Evolutionary conservation across 192 early-diverging fungal species (phyloP), one percentile per base, ranked within the genome.

Genomic region (Backusella tuberculispora): DNA sequence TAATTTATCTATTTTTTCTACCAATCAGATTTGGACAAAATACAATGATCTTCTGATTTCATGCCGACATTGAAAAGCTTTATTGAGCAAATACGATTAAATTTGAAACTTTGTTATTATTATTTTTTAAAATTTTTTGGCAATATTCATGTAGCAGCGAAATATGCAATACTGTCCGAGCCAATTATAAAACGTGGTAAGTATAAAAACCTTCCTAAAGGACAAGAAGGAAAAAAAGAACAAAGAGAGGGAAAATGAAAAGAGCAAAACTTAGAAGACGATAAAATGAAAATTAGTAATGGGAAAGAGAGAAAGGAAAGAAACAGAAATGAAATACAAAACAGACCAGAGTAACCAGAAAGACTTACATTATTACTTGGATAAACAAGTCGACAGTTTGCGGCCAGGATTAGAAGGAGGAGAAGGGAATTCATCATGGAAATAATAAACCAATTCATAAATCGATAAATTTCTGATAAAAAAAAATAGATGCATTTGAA

Each of bases 171-270:
- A 83, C 47, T 82, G 79, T 4, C 72, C 75, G 47, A 76, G 72
- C 19, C 82, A 85, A 10, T 74, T 81, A 29, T 81, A 40, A 40
- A 83, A 83, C n/a, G 79, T 76, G 45, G 79, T 78, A n/a, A 43
- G 78, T 68, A 60, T 73, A 26, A n/a, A n/a, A n/a, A n/a, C n/a
- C n/a, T n/a, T n/a, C n/a, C n/a, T n/a, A n/a, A n/a, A n/a, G n/a
- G n/a, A n/a, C n/a, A n/a, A n/a, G n/a, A n/a, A n/a, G n/a, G 72
- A 78, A 82, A 14, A 46, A 71, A 50, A 80, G 72, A 41, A 63
- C 47, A 78, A 26, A 71, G 3, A 78, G 60, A 37, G n/a, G 43
- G n/a, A 69, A 29, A 5, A 41, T 56, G 12, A n/a, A n/a, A n/a
- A n/a, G n/a, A n/a, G n/a, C n/a, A n/a, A n/a, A n/a, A n/a, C n/a